phyloP scores from a whole-genome alignment of 257 asterid species.

The Echites panduratus region DNA sequence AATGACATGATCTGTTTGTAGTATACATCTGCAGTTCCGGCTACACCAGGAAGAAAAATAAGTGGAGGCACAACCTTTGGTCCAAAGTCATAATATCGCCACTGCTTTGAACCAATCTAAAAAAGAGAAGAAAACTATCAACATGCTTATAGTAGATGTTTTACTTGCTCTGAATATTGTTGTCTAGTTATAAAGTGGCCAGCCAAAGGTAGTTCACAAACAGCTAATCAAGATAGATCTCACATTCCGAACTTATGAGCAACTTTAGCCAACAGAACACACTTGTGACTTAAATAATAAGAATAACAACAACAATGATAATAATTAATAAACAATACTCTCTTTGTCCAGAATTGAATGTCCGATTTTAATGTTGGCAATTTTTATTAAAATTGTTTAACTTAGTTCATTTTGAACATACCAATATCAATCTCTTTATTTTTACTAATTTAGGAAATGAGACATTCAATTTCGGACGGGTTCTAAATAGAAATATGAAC shows the following conservation, averaged over 20 bases:
- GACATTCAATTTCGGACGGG: too few relatives aligned
- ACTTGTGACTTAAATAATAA: too few relatives aligned
- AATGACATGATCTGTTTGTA: conserved; percentile 96
- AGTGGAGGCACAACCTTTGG: conserved; percentile 91
- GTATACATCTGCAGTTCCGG: conserved; percentile 94
- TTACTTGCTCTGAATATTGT: background rate
- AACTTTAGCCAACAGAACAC: background rate
- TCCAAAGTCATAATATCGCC: conserved; percentile 99
- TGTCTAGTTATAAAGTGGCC: background rate
- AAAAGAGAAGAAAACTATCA: conserved; percentile 5
- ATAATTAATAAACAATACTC: too few relatives aligned
- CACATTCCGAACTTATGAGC: background rate
- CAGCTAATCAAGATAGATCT: background rate
- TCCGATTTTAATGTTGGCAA: too few relatives aligned
- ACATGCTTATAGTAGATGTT: background rate
- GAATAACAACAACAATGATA: too few relatives aligned
- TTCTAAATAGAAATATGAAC: too few relatives aligned
- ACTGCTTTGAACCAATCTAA: conserved; percentile 90
- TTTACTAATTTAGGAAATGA: too few relatives aligned
- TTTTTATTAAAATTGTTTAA: too few relatives aligned
- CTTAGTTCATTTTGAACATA: too few relatives aligned
- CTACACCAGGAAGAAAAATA: conserved; percentile 89
- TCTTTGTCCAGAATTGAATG: too few relatives aligned
- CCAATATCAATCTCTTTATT: too few relatives aligned
- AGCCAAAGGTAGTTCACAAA: background rate